Percentiles rank a stretch among this genome's conserved stretches.
These are phyloP conservation scores for Curvularia sp. DNA, from an alignment of 2,329 filamentous ascomycete genomes.

Conservation along the genomic window DNA sequence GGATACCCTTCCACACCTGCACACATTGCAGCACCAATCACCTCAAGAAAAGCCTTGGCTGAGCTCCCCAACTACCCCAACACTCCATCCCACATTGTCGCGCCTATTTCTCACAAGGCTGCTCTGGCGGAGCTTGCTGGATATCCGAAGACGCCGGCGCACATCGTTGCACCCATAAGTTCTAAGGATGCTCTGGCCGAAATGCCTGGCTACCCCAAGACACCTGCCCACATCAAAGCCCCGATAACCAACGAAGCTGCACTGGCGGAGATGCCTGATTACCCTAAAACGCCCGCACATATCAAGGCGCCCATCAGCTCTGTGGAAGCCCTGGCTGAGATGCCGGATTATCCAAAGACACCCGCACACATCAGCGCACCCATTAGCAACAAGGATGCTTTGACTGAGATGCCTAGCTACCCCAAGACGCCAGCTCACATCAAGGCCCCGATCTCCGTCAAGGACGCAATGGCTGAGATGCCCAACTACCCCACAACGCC, in stretches of 20 bases:
- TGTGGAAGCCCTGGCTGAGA: conserved; percentile 2
- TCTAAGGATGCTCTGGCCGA: conserved; percentile 27
- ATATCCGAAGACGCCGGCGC: conserved; percentile 37
- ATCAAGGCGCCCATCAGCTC: conserved; percentile 11
- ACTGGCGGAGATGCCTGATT: conserved; percentile 17
- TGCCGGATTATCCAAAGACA: conserved; percentile 24
- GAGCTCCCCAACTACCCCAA: conserved; percentile 32
- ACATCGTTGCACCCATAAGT: conserved; percentile 29
- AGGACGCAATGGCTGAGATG: conserved; percentile 3
- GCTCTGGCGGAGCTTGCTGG: conserved; percentile 28
- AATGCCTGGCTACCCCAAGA: conserved; percentile 33
- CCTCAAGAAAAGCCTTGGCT: conserved; percentile 26
- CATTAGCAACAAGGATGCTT: conserved; percentile 8
- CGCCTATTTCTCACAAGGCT: conserved; percentile 24
- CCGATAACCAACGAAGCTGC: conserved; percentile 13
- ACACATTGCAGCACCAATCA: conserved; percentile 26
- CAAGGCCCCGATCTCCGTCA: conserved; percentile 4
- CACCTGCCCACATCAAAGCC: conserved; percentile 27
- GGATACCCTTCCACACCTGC: conserved; percentile 22
- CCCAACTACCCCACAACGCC: conserved; percentile 12
- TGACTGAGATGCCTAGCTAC: conserved; percentile 26
- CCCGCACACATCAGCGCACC: conserved; percentile 19
- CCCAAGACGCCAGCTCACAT: conserved; percentile 24
- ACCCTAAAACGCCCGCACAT: conserved; percentile 17
- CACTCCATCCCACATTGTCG: conserved; percentile 32